Evolutionary conservation across 441 rosid genomes (phyloP).

Genomic region (Populus hybrid): DNA sequence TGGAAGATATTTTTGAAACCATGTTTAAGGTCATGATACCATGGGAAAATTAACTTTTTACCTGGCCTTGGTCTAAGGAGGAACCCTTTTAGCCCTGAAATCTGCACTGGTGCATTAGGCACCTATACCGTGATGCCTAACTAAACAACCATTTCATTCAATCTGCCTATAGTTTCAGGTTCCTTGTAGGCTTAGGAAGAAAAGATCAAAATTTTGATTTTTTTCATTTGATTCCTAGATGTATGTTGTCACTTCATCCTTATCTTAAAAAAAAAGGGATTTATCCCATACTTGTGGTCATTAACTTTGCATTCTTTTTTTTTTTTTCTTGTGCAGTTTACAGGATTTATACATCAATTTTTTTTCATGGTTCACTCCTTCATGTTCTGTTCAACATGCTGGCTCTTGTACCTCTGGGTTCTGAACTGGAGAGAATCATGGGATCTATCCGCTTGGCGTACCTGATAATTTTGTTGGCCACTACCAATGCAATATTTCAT

Average conservation of each 20-base stretch:
- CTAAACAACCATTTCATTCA: background rate
- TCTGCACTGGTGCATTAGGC: background rate
- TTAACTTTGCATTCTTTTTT: slow-evolving; percentile 13
- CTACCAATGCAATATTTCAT: slow-evolving; percentile 80
- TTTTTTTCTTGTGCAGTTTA: slow-evolving; percentile 58
- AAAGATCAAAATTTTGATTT: background rate
- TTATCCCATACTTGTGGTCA: background rate
- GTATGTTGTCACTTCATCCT: background rate
- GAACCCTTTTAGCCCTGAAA: background rate
- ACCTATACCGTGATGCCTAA: background rate
- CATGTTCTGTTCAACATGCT: slow-evolving; percentile 93
- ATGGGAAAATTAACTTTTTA: background rate
- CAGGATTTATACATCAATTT: slow-evolving; percentile 71
- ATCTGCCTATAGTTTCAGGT: background rate
- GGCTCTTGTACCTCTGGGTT: slow-evolving; percentile 94
- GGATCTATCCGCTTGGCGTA: slow-evolving; percentile 84
- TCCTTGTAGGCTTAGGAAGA: background rate
- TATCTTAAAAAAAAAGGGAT: background rate
- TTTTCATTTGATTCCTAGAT: background rate
- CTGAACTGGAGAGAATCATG: slow-evolving; percentile 95
- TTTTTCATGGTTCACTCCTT: slow-evolving; percentile 88
- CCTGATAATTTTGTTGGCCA: slow-evolving; percentile 67
- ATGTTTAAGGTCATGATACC: background rate
- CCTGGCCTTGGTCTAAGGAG: background rate
- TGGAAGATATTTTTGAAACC: background rate